Evolutionary conservation across 305 asterid species (phyloP).

Genomic region (Fraxinus angustifolia): DNA sequence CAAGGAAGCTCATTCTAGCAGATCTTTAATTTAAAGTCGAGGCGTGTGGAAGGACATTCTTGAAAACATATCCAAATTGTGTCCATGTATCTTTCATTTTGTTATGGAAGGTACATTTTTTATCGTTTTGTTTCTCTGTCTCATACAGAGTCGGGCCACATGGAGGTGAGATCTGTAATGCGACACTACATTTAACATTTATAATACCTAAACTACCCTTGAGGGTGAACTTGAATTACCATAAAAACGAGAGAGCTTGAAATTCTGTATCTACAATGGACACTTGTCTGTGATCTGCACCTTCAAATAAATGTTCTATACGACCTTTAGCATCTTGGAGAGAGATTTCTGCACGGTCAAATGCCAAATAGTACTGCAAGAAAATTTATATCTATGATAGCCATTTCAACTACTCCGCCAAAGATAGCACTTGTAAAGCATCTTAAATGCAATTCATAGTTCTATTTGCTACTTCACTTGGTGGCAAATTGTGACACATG

Average conservation of each 20-base stretch:
- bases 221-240: background rate
- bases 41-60: background rate
- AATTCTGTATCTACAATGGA: background rate
- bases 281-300: background rate
- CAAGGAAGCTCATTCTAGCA: conserved; percentile 30
- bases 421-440: background rate
- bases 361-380: background rate
- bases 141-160: background rate
- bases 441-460: background rate
- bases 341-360: background rate
- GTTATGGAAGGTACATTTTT: background rate
- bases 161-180: background rate
- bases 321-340: background rate
- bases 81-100: background rate
- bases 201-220: background rate
- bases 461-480: too few species aligned
- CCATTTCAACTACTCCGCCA: background rate
- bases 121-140: background rate
- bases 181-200: background rate
- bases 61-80: background rate
- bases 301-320: background rate
- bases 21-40: background rate
- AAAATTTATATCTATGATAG: background rate
- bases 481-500: background rate
- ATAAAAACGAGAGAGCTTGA: background rate